Base-by-base conservation (phyloP, 371 early-diverging fungal genomes). In the Mortierella sp. region DNA sequence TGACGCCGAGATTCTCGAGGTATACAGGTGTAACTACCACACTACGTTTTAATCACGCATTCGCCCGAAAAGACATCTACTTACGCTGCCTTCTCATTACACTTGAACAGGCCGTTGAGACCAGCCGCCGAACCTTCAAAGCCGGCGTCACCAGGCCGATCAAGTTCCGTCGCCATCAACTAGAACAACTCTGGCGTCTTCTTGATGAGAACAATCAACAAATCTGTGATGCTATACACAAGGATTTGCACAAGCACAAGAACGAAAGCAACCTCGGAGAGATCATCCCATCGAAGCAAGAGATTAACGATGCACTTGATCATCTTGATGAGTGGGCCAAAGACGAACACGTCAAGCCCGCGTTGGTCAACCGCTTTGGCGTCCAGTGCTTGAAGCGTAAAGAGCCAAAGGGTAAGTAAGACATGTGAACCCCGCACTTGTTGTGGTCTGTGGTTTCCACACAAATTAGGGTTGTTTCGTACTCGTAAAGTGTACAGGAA, bases 401-500 rank as follows among this genome's bases (percentile, higher is more conserved):
- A 51, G 94, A 91, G 41, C 96, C 96, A 5, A 81, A 88, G 60
- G 97, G 97, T 66, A 62, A 28, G 53, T 34, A 1, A 34, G 16
- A 24, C 22, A 13, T 22, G 41, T 45, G 19, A 29, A 52, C 21
- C 0, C 17, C 2, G 16, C 22, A 47, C 45, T 52, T 17, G 17
- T 21, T 34, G 4, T 34, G 34, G 19, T 47, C 45, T 46, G 12
- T 50, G 40, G 46, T 39, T 28, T 39, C 25, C 19, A 2, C 24
- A 31, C 27, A 7, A 16, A 29, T 48, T n/a, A 24, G 13, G 12
- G 19, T n/a, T 24, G 3, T 3, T 48, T 12, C 48, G 24, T 48
- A 22, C 13, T 14, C 22, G 3, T 48, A 48, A 48, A 48, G 48
- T 48, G 14, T 48, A 48, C n/a, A n/a, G n/a, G n/a, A n/a, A n/a